Percentiles rank a stretch among this genome's conserved stretches.
These are phyloP conservation scores for Talaromyces ruber DNA, from an alignment of 495 filamentous ascomycete genomes.

Conservation along the genomic window DNA sequence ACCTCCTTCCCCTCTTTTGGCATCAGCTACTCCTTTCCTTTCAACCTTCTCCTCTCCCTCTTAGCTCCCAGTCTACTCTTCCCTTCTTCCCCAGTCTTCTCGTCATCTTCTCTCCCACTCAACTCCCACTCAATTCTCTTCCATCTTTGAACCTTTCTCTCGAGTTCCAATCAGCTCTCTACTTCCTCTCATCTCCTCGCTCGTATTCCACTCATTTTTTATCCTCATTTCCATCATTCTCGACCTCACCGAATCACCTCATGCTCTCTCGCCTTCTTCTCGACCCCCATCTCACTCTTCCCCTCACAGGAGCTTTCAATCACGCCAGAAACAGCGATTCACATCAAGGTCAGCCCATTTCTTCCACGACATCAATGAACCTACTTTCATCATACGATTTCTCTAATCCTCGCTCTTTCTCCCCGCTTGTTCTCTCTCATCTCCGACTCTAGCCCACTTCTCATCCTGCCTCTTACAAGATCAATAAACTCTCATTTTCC, in stretches of 20 bases:
- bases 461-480: neutral
- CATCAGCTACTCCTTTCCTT: conserved; percentile 7
- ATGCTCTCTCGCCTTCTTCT: neutral
- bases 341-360: neutral
- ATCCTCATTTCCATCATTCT: neutral
- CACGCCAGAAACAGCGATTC: neutral
- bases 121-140: conserved; percentile 1
- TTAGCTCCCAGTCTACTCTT: too few species aligned
- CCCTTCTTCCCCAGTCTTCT: neutral
- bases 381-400: neutral
- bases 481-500: neutral
- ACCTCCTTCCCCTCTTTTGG: conserved; percentile 2
- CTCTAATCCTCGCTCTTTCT: neutral
- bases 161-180: too few species aligned
- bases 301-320: neutral
- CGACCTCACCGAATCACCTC: neutral
- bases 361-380: neutral
- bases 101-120: conserved; percentile 3
- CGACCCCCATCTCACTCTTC: neutral
- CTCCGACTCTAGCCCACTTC: neutral
- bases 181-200: neutral
- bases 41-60: conserved; percentile 1
- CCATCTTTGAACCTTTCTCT: too few species aligned
- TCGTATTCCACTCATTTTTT: neutral
- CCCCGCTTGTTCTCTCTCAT: neutral